These are phyloP conservation scores for Imleria badia DNA, from an alignment of 768 basidiomycete genomes.

Conservation along the genomic window DNA sequence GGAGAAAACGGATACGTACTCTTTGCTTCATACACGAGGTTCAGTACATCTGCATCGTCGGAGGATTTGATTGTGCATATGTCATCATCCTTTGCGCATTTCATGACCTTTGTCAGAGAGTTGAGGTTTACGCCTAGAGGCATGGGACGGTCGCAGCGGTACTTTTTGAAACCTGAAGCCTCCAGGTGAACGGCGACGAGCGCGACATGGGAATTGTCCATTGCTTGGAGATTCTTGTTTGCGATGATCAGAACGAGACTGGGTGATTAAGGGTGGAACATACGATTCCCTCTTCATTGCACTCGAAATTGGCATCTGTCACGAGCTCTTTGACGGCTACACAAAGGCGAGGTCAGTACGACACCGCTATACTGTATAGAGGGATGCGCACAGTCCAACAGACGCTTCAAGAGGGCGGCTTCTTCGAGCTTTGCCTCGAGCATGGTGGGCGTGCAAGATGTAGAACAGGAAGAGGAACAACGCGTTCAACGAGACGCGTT, in stretches of 20 bases:
- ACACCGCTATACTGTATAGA: background rate
- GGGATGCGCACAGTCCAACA: slow-evolving; percentile 78
- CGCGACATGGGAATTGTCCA: slow-evolving; percentile 99
- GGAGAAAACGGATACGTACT: slow-evolving; percentile 48
- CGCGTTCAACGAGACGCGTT: slow-evolving; percentile 32
- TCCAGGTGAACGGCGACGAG: slow-evolving; percentile 87
- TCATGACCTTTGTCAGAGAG: slow-evolving; percentile 91
- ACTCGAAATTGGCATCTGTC: slow-evolving; percentile 96
- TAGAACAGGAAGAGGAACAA: slow-evolving; percentile 1
- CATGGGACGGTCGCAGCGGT: slow-evolving; percentile 94
- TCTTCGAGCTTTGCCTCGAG: slow-evolving; percentile 89
- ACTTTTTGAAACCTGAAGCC: slow-evolving; percentile 77
- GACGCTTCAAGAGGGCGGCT: slow-evolving; percentile 86
- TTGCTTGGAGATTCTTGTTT: slow-evolving; percentile 83
- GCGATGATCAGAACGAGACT: background rate
- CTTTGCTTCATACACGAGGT: slow-evolving; percentile 86
- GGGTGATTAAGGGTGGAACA: slow-evolving; percentile 22
- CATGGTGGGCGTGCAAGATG: slow-evolving; percentile 43
- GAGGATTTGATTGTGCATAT: slow-evolving; percentile 85
- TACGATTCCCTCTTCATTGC: slow-evolving; percentile 92
- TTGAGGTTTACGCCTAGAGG: slow-evolving; percentile 85
- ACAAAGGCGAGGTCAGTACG: slow-evolving; percentile 5
- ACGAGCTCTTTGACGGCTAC: slow-evolving; percentile 97
- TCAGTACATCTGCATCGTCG: slow-evolving; percentile 87
- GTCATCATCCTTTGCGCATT: slow-evolving; percentile 97